These are phyloP conservation scores for Penicillium pulvis DNA, from an alignment of 495 filamentous ascomycete species.

Conservation along the genomic window DNA sequence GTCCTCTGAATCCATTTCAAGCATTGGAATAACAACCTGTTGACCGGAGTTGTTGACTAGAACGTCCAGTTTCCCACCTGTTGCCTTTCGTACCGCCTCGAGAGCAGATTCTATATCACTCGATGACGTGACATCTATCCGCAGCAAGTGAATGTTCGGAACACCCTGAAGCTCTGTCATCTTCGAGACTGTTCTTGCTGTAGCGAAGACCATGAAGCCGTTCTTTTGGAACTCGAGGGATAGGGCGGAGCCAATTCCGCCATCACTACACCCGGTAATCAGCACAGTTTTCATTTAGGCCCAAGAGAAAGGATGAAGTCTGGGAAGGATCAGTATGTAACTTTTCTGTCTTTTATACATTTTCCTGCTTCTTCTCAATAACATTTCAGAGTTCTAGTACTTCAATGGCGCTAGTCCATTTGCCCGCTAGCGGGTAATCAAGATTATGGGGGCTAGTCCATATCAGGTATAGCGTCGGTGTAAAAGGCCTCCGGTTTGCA, in stretches of 20 bases:
- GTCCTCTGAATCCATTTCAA: conserved; percentile 53
- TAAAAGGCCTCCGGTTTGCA: neutral
- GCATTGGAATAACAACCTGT: conserved; percentile 51
- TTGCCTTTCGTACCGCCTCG: conserved; percentile 56
- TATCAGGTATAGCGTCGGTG: neutral
- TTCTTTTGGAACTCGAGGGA: conserved; percentile 40
- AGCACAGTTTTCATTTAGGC: conserved; percentile 33
- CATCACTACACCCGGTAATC: conserved; percentile 52
- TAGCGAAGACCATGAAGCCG: conserved; percentile 37
- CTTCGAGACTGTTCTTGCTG: conserved; percentile 34
- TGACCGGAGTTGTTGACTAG: conserved; percentile 70
- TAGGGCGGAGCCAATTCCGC: conserved; percentile 47
- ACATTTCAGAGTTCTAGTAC: neutral
- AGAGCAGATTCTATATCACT: conserved; percentile 22
- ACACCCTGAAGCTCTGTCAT: conserved; percentile 27
- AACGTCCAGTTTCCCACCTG: conserved; percentile 60
- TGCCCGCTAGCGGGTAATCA: conserved; percentile 4
- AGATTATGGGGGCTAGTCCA: neutral
- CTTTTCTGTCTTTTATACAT: neutral
- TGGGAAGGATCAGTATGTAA: neutral
- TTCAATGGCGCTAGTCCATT: neutral
- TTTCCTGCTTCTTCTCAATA: neutral
- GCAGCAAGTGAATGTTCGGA: conserved; percentile 15
- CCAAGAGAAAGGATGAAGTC: neutral
- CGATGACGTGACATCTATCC: conserved; percentile 24